phyloP scores from a whole-genome alignment of 805 yeast genomes.

The Ogataea trehaloabstinens region DNA sequence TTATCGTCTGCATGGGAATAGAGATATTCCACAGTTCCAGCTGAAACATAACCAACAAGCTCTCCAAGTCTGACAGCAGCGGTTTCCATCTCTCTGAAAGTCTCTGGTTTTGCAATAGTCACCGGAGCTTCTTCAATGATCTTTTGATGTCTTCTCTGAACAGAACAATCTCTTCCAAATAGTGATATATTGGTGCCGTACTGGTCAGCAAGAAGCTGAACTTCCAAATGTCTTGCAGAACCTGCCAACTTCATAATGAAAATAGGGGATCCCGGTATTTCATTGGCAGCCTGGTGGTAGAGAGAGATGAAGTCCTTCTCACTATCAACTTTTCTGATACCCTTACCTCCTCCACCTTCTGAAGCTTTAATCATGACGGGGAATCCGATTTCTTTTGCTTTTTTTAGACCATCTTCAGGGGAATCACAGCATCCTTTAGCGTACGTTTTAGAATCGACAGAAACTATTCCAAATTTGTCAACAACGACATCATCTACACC shows the following conservation, averaged over 20 bases:
- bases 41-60: conserved; percentile 96
- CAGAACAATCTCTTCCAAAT: conserved; percentile 99
- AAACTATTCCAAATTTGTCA: conserved; percentile 78
- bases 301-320: conserved; percentile 74
- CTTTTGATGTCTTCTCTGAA: conserved; percentile 98
- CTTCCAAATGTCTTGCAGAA: conserved; percentile 96
- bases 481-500: conserved; percentile 82
- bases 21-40: conserved; percentile 98
- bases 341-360: conserved; percentile 99
- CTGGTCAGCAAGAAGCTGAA: conserved; percentile 95
- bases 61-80: conserved; percentile 97
- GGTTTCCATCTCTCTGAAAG: conserved; percentile 88
- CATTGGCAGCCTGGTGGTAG: conserved; percentile 93
- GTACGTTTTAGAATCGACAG: conserved; percentile 82
- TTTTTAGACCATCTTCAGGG: conserved; percentile 85
- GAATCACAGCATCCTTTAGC: conserved; percentile 82
- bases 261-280: conserved; percentile 98
- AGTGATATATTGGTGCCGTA: conserved; percentile 96
- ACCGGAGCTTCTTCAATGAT: conserved; percentile 99
- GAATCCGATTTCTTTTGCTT: conserved; percentile 87
- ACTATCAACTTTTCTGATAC: conserved; percentile 91
- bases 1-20: conserved; percentile 93
- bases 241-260: conserved; percentile 98
- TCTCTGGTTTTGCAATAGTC: conserved; percentile 82
- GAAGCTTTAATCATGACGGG: conserved; percentile 99